A percentile compares a stretch with the other conserved stretches of the same genome.
Evolutionary conservation across 176 grass and related monocot species (phyloP).

Genomic region (Musa schizocarpa): DNA sequence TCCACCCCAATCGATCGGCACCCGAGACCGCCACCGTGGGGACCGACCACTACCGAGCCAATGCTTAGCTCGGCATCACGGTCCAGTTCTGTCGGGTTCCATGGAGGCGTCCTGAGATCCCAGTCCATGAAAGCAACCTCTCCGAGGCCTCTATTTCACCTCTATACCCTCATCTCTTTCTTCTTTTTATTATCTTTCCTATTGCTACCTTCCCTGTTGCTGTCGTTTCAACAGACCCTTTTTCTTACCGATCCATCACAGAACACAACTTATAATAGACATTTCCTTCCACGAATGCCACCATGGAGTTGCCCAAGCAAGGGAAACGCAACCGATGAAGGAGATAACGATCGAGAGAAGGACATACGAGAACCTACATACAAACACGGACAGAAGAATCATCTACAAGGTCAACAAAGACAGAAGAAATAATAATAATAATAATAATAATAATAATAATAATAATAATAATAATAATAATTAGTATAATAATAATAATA

Average conservation of each 20-base stretch:
- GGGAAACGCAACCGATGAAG: not conserved
- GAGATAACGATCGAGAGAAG: not conserved
- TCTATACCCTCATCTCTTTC: not conserved
- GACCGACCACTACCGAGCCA: conserved; percentile 35
- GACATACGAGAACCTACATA: not conserved
- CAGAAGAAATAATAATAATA: no score
- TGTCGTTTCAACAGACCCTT: no score
- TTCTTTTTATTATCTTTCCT: no score
- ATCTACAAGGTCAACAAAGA: not conserved
- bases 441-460: no score
- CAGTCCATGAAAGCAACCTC: conserved; percentile 45
- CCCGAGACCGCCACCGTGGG: no score
- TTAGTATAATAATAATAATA: no score
- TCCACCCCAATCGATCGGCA: conserved; percentile 25
- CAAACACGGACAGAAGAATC: not conserved
- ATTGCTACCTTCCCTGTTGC: not conserved
- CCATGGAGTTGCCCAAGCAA: not conserved
- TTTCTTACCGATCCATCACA: no score
- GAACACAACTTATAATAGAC: no score
- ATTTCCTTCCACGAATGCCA: not conserved
- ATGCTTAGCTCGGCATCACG: not conserved
- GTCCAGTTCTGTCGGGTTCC: conserved; percentile 20
- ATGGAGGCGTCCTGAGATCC: conserved; percentile 55
- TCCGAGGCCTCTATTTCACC: not conserved
- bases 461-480: no score